Percentiles rank a stretch among this genome's conserved stretches.
These are phyloP conservation scores for Sporobolomyces roseus DNA, from an alignment of 768 basidiomycete genomes.

Conservation along the genomic window DNA sequence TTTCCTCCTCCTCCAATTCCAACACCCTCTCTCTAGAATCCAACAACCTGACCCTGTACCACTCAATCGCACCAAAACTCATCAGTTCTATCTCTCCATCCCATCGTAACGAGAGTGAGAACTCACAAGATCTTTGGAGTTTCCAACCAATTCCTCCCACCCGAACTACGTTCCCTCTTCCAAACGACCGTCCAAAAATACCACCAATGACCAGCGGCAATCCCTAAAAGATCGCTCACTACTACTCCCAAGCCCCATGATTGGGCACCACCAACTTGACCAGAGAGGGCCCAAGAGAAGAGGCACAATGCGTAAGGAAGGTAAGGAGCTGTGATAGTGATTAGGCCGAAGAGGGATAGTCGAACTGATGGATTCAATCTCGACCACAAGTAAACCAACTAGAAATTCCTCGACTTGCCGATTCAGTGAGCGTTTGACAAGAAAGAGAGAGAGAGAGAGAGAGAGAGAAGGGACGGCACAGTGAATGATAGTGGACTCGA, in stretches of 20 bases:
- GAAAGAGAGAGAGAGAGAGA: not conserved
- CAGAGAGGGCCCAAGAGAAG: slow-evolving; percentile 57
- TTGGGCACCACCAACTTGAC: slow-evolving; percentile 50
- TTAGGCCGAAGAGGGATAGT: slow-evolving; percentile 90
- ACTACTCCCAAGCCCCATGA: slow-evolving; percentile 80
- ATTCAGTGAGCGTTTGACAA: not conserved
- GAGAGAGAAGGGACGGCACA: not conserved
- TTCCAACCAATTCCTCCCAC: slow-evolving; percentile 11
- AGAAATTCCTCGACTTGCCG: not conserved
- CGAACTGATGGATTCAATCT: slow-evolving; percentile 87
- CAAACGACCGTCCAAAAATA: slow-evolving; percentile 12
- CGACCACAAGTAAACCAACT: slow-evolving; percentile 96
- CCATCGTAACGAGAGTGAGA: not conserved
- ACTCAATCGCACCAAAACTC: not conserved
- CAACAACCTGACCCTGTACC: not conserved
- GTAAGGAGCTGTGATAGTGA: slow-evolving; percentile 93
- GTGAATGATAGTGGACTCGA: slow-evolving; percentile 52
- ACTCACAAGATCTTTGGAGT: slow-evolving; percentile 1
- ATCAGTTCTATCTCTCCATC: no score
- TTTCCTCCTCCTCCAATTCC: not conserved
- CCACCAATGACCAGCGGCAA: slow-evolving; percentile 78
- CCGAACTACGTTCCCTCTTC: not conserved
- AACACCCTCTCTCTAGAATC: not conserved
- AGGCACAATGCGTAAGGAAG: slow-evolving; percentile 85
- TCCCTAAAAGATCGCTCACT: slow-evolving; percentile 73